Evolutionary conservation across 148 eudicot species (phyloP).

Genomic region (Vaccinium macrocarpon): DNA sequence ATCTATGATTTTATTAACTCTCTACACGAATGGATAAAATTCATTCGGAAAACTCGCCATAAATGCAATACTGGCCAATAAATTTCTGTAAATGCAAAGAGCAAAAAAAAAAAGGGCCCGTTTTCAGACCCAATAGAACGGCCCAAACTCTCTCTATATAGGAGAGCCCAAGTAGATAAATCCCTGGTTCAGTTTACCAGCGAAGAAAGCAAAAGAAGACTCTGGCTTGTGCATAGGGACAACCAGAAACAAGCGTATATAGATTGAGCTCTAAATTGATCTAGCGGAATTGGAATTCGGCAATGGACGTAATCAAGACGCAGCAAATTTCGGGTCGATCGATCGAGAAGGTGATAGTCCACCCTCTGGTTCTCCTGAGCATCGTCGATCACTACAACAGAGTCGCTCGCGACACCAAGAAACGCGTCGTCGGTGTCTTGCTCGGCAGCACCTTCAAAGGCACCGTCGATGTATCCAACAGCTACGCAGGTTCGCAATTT

Average conservation of each 20-base stretch:
- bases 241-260: neutral
- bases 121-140: neutral
- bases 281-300: neutral
- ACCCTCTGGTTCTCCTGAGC: constrained; percentile 87
- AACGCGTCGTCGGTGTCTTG: constrained; percentile 88
- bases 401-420: constrained; percentile 92
- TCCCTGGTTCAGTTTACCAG: neutral
- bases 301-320: constrained; percentile 96
- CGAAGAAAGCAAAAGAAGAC: neutral
- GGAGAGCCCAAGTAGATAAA: neutral
- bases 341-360: constrained; percentile 89
- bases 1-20: too few species aligned
- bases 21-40: too few species aligned
- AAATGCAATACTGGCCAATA: too few species aligned
- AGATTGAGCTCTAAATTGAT: neutral
- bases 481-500: constrained; percentile 65
- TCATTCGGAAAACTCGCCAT: too few species aligned
- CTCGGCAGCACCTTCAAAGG: constrained; percentile 79
- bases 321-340: constrained; percentile 76
- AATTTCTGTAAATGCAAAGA: too few species aligned
- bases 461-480: constrained; percentile 80
- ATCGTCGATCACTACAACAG: constrained; percentile 95
- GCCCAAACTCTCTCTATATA: neutral
- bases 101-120: neutral
- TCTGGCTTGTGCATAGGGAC: neutral